These are phyloP conservation scores for Clarireedia monteithiana DNA, from an alignment of 2,329 filamentous ascomycete genomes.

Conservation along the genomic window DNA sequence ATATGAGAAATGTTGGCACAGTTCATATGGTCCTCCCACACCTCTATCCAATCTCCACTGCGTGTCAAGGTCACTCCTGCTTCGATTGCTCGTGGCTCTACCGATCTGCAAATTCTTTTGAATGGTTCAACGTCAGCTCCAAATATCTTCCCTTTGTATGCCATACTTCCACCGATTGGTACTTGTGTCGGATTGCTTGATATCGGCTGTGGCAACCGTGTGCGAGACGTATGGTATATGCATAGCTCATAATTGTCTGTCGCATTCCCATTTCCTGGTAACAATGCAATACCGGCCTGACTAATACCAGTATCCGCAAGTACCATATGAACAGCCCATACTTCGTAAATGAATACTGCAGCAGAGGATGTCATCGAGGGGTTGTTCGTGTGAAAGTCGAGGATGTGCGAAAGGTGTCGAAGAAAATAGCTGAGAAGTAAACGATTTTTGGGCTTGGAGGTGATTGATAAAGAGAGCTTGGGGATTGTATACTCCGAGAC, in stretches of 20 bases:
- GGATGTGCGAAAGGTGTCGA: no score
- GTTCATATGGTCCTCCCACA: not conserved
- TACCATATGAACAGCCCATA: not conserved
- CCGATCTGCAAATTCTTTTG: not conserved
- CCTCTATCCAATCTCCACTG: not conserved
- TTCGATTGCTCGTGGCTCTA: not conserved
- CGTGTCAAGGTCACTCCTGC: not conserved
- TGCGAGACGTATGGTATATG: not conserved
- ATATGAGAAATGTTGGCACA: not conserved
- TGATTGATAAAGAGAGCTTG: no score
- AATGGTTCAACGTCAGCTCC: not conserved
- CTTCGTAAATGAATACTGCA: not conserved
- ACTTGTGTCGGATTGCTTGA: not conserved
- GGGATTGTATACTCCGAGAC: no score
- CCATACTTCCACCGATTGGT: not conserved
- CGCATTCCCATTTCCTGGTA: not conserved
- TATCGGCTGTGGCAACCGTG: not conserved
- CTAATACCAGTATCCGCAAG: not conserved
- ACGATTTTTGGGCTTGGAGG: no score
- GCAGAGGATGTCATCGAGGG: no score
- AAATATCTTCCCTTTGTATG: slow-evolving; percentile 4
- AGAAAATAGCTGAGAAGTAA: no score
- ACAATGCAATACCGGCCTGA: not conserved
- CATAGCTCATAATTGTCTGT: not conserved
- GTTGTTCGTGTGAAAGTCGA: no score